These are phyloP conservation scores for Aspergillus chevalieri DNA, from an alignment of 2,329 filamentous ascomycete genomes.

Conservation along the genomic window DNA sequence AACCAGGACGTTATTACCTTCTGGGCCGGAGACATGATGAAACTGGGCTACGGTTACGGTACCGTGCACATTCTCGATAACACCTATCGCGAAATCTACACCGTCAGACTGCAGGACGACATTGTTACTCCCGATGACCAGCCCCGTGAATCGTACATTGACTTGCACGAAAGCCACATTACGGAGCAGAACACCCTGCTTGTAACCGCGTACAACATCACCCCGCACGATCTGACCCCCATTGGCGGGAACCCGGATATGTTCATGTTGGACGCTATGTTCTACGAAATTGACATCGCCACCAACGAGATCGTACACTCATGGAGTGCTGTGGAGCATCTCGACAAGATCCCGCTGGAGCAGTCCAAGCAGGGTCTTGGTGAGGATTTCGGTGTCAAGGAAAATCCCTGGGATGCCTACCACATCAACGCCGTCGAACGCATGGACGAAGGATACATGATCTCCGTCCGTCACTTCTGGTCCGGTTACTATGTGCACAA, in stretches of 20 bases:
- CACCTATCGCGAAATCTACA: conserved; percentile 29
- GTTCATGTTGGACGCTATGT: conserved; percentile 29
- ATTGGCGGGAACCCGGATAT: conserved; percentile 24
- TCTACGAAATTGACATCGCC: conserved; percentile 29
- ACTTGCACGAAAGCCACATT: conserved; percentile 30
- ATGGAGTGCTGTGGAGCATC: conserved; percentile 31
- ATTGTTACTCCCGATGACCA: conserved; percentile 19
- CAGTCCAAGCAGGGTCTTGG: conserved; percentile 19
- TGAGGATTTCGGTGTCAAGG: conserved; percentile 11
- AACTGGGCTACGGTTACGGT: conserved; percentile 25
- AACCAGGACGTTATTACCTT: conserved; percentile 31
- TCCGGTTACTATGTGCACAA: conserved; percentile 25
- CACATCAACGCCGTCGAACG: conserved; percentile 31
- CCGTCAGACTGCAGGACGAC: conserved; percentile 20
- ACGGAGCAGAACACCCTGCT: conserved; percentile 29
- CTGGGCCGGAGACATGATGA: conserved; percentile 27
- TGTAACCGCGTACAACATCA: conserved; percentile 31
- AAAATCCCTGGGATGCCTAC: conserved; percentile 29
- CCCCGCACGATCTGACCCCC: conserved; percentile 24
- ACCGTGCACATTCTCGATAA: conserved; percentile 27
- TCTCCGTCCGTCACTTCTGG: conserved; percentile 33
- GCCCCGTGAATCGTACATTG: conserved; percentile 23
- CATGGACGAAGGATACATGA: conserved; percentile 27
- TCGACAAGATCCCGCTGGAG: conserved; percentile 23
- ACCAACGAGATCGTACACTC: conserved; percentile 28